phyloP scores from a whole-genome alignment of 805 yeast species.

The Candida pseudofarinosa region DNA sequence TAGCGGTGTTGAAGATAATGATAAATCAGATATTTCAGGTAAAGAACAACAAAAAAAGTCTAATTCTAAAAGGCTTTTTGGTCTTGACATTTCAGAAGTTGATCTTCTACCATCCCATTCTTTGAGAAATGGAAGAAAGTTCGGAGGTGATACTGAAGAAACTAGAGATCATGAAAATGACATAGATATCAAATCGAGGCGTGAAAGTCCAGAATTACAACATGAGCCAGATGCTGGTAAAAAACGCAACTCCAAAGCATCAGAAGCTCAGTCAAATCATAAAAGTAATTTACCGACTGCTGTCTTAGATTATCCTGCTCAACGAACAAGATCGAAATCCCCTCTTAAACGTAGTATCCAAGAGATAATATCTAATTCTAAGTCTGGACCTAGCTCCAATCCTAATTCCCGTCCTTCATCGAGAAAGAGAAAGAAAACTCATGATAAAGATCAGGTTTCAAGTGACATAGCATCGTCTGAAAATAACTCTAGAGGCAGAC shows the following conservation, averaged over 20 bases:
- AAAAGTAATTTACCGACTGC: background rate
- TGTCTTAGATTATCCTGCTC: slow-evolving; percentile 22
- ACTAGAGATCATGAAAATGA: background rate
- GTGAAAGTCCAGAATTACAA: background rate
- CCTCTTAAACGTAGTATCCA: slow-evolving; percentile 25
- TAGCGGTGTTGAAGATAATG: no score
- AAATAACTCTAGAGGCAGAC: background rate
- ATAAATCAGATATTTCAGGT: background rate
- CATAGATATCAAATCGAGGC: background rate
- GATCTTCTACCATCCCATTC: slow-evolving; percentile 20
- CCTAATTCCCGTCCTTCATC: background rate
- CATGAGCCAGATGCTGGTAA: background rate
- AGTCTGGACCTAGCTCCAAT: background rate
- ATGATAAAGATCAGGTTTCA: background rate
- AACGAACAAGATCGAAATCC: slow-evolving; percentile 32
- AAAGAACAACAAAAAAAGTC: background rate
- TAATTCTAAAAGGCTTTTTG: slow-evolving; percentile 13
- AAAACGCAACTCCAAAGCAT: background rate
- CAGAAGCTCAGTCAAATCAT: background rate
- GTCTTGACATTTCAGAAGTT: slow-evolving; percentile 19
- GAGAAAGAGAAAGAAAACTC: background rate
- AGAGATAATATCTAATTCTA: slow-evolving; percentile 11
- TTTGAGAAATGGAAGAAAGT: slow-evolving; percentile 22
- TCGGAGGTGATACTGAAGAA: slow-evolving; percentile 8
- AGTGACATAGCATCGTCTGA: background rate